These are phyloP conservation scores for Vanrija sp. DNA, from an alignment of 1,284 basidiomycete species.

Conservation along the genomic window DNA sequence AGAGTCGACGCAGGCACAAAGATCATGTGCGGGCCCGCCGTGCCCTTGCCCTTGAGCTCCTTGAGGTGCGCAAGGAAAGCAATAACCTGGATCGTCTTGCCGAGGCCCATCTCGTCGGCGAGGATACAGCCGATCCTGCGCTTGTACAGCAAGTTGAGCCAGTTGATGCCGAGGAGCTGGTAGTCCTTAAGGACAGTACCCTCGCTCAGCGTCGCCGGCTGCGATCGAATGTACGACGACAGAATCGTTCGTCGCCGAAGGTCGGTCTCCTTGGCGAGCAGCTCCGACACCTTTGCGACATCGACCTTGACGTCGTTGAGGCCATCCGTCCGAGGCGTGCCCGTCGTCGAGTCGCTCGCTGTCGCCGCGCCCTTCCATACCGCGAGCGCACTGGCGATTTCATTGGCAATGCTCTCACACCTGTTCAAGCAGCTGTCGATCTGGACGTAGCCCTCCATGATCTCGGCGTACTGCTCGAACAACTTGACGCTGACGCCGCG, in stretches of 20 bases:
- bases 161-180: conserved; percentile 94
- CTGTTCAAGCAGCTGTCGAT: conserved; percentile 85
- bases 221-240: conserved; percentile 58
- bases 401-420: conserved; percentile 76
- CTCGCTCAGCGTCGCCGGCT: conserved; percentile 68
- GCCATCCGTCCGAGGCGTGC: conserved; percentile 40
- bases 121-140: conserved; percentile 86
- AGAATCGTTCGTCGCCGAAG: conserved; percentile 43
- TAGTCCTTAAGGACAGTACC: conserved; percentile 88
- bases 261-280: conserved; percentile 39
- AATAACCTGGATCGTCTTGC: conserved; percentile 89
- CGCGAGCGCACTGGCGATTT: conserved; percentile 61
- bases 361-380: conserved; percentile 63
- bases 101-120: conserved; percentile 97
- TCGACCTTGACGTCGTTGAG: conserved; percentile 48
- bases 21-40: conserved; percentile 82
- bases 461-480: conserved; percentile 83
- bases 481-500: conserved; percentile 87
- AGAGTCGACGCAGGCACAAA: conserved; percentile 95
- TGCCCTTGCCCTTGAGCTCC: conserved; percentile 54
- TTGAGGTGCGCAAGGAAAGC: conserved; percentile 89
- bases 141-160: conserved; percentile 84
- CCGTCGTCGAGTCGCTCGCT: conserved; percentile 35
- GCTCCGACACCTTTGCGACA: conserved; percentile 42
- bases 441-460: conserved; percentile 83